Evolutionary conservation across 768 basidiomycete species (phyloP).

Genomic region (Lenzites betulinus): DNA sequence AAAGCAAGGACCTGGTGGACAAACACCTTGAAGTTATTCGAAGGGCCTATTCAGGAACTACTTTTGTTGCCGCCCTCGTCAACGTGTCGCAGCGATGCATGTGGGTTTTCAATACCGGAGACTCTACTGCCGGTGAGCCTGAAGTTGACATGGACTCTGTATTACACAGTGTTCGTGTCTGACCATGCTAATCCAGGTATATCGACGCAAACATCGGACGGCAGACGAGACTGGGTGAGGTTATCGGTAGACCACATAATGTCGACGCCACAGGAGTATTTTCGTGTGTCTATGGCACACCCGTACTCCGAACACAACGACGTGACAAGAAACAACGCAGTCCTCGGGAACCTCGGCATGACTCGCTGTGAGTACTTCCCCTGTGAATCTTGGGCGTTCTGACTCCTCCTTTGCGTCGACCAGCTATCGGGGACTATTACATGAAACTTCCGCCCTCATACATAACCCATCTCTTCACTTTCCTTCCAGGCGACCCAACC

Average conservation of each 20-base stretch:
- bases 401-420: too few relatives aligned
- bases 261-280: background rate
- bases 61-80: slow-evolving; percentile 5
- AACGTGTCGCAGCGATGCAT: background rate
- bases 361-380: slow-evolving; percentile 5
- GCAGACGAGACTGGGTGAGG: background rate
- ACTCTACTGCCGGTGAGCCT: slow-evolving; percentile 10
- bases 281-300: background rate
- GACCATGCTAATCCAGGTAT: background rate
- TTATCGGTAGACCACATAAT: background rate
- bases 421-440: slow-evolving; percentile 7
- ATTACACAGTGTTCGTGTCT: too few relatives aligned
- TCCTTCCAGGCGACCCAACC: background rate
- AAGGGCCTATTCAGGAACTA: background rate
- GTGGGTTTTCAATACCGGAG: slow-evolving; percentile 8
- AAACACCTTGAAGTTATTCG: background rate
- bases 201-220: background rate
- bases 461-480: slow-evolving; percentile 8
- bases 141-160: too few relatives aligned
- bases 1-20: background rate
- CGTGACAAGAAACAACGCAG: background rate
- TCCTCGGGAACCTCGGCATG: background rate
- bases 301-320: background rate
- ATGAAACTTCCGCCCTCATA: background rate
- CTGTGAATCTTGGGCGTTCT: too few relatives aligned